A percentile compares a stretch with the other conserved stretches of the same genome.
These are phyloP conservation scores for Cenchrus purpureus DNA, from an alignment of 176 grass and related monocot species.

Conservation along the genomic window DNA sequence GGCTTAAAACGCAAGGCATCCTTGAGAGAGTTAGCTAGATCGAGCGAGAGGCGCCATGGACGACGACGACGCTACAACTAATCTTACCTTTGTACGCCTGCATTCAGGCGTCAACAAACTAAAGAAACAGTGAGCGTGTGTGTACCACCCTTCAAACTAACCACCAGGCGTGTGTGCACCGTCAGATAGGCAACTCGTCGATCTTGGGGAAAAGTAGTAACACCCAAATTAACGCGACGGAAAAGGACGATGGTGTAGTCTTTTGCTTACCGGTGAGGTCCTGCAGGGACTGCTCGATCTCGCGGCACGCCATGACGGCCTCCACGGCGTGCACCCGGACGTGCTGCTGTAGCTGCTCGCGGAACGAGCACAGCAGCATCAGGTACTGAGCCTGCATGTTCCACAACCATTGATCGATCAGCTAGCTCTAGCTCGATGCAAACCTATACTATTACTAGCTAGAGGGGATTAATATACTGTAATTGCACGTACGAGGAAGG, in stretches of 20 bases:
- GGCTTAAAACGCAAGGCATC: conserved; percentile 33
- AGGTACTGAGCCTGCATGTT: conserved; percentile 83
- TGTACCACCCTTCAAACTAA: conserved; percentile 33
- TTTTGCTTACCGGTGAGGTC: conserved; percentile 78
- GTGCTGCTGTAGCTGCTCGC: conserved; percentile 99
- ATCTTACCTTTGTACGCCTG: conserved; percentile 8
- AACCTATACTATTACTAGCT: too few relatives aligned
- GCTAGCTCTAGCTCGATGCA: too few relatives aligned
- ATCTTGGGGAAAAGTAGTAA: background rate
- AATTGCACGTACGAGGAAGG: conserved; percentile 74
- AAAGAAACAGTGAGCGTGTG: background rate
- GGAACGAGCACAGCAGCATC: conserved; percentile 94
- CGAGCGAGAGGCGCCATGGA: conserved; percentile 1
- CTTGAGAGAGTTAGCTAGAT: too few relatives aligned
- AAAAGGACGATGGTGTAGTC: background rate
- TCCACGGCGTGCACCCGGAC: conserved; percentile 99
- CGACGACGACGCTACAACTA: conserved; percentile 35
- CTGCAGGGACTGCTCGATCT: conserved; percentile 98
- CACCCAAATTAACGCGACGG: background rate
- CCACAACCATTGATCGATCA: background rate
- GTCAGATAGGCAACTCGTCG: conserved; percentile 13
- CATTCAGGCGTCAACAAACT: background rate
- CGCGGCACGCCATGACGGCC: conserved; percentile 99
- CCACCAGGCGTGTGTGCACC: conserved; percentile 18
- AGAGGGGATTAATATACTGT: too few relatives aligned